A percentile compares a stretch with the other conserved stretches of the same genome.
These are phyloP conservation scores for Phytopythium vexans DNA, from an alignment of 352 stramenopile species.

Conservation along the genomic window DNA sequence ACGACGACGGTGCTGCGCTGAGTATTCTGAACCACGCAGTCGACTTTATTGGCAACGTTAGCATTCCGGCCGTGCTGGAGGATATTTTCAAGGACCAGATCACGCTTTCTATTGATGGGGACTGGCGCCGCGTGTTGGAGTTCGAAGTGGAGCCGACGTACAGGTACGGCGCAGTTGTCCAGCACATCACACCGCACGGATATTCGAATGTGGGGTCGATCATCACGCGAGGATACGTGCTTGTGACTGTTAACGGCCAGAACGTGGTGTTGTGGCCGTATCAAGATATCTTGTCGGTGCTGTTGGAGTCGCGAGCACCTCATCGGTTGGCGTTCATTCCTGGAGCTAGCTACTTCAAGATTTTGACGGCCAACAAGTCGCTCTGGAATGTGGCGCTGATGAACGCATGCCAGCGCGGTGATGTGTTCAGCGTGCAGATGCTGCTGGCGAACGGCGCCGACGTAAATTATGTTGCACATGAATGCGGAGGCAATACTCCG, in stretches of 20 bases:
- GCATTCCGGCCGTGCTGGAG: constrained; percentile 81
- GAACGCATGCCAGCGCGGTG: constrained; percentile 80
- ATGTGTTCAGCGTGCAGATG: constrained; percentile 86
- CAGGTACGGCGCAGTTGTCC: constrained; percentile 75
- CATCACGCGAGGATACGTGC: constrained; percentile 72
- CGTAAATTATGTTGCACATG: constrained; percentile 85
- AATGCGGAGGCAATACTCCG: constrained; percentile 76
- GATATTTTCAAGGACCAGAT: constrained; percentile 91
- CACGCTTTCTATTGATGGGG: constrained; percentile 84
- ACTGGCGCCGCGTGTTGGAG: constrained; percentile 77
- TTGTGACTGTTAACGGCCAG: constrained; percentile 84
- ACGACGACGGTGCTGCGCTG: constrained; percentile 64
- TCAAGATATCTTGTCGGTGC: constrained; percentile 55
- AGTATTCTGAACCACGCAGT: constrained; percentile 78
- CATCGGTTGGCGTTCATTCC: constrained; percentile 84
- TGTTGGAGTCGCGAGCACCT: constrained; percentile 64
- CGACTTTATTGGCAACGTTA: constrained; percentile 85
- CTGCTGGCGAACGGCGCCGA: constrained; percentile 82
- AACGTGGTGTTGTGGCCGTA: constrained; percentile 88
- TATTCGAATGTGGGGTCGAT: constrained; percentile 69
- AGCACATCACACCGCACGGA: constrained; percentile 72
- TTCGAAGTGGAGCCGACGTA: constrained; percentile 85
- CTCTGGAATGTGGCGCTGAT: constrained; percentile 88
- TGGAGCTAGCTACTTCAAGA: constrained; percentile 85
- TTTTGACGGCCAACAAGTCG: constrained; percentile 83